phyloP scores from a whole-genome alignment of 192 early-diverging fungal species.

The Coemansia sp. region DNA sequence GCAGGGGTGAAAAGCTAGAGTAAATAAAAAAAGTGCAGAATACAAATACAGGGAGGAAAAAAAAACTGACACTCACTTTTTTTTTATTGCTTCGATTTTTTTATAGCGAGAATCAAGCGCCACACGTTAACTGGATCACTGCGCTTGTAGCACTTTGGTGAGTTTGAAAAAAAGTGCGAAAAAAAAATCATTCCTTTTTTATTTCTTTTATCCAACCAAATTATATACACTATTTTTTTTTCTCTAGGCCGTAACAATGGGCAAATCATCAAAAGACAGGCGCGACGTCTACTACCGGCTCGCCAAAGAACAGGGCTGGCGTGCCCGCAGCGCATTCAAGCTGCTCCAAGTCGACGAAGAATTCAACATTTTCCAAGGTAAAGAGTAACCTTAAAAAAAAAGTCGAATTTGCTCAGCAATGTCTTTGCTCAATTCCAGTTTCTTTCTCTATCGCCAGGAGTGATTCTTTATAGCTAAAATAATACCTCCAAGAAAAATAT shows the following conservation, averaged over 20 bases:
- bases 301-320: constrained; percentile 97
- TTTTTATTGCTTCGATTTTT: too few species aligned
- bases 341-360: constrained; percentile 95
- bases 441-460: neutral
- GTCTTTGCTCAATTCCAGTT: neutral
- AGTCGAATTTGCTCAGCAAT: too few species aligned
- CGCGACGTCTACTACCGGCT: constrained; percentile 95
- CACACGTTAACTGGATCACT: too few species aligned
- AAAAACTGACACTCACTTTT: too few species aligned
- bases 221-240: neutral
- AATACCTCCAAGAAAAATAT: neutral
- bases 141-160: too few species aligned
- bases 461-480: neutral
- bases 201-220: neutral
- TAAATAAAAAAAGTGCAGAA: neutral
- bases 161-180: too few species aligned
- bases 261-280: constrained; percentile 89
- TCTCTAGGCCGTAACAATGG: constrained; percentile 50
- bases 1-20: neutral
- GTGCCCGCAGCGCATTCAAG: constrained; percentile 96
- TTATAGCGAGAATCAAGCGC: too few species aligned
- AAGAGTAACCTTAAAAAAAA: constrained; percentile 8
- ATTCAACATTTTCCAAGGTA: constrained; percentile 82
- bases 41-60: too few species aligned
- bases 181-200: neutral